Conservation (phyloP, 306 rosid species). For the Boehmeria nivea region DNA sequence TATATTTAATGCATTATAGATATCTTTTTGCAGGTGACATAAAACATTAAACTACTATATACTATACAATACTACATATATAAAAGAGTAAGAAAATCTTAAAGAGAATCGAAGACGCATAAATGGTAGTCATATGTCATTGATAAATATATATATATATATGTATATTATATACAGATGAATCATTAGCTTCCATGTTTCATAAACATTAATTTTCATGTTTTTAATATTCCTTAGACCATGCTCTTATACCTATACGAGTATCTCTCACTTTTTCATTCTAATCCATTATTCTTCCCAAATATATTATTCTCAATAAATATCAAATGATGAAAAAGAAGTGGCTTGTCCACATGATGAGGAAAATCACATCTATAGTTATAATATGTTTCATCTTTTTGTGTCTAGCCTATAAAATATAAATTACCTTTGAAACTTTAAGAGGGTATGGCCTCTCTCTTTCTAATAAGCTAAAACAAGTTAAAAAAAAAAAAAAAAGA, state of each 20-base stretch:
- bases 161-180: too few relatives aligned
- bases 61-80: too few relatives aligned
- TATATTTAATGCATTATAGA: neutral
- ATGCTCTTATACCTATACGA: slow-evolving; percentile 17
- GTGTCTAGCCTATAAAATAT: too few relatives aligned
- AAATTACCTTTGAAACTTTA: too few relatives aligned
- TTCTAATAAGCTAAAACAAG: too few relatives aligned
- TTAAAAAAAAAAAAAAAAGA: too few relatives aligned
- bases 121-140: slow-evolving; percentile 31
- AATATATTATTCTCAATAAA: slow-evolving; percentile 7
- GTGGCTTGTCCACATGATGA: slow-evolving; percentile 9
- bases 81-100: slow-evolving; percentile 3
- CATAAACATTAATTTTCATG: slow-evolving; percentile 20
- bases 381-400: too few relatives aligned
- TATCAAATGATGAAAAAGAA: neutral
- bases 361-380: too few relatives aligned
- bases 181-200: slow-evolving; percentile 17
- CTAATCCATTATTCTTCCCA: slow-evolving; percentile 14
- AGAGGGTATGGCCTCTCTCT: too few relatives aligned
- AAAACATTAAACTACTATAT: slow-evolving; percentile 4
- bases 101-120: slow-evolving; percentile 12
- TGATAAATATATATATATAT: slow-evolving; percentile 4
- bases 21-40: slow-evolving; percentile 6
- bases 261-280: slow-evolving; percentile 6
- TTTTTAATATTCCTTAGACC: slow-evolving; percentile 34